A percentile compares a stretch with the other conserved stretches of the same genome.
These are phyloP conservation scores for Mortierella hygrophila DNA, from an alignment of 192 early-diverging fungal species.

Conservation along the genomic window DNA sequence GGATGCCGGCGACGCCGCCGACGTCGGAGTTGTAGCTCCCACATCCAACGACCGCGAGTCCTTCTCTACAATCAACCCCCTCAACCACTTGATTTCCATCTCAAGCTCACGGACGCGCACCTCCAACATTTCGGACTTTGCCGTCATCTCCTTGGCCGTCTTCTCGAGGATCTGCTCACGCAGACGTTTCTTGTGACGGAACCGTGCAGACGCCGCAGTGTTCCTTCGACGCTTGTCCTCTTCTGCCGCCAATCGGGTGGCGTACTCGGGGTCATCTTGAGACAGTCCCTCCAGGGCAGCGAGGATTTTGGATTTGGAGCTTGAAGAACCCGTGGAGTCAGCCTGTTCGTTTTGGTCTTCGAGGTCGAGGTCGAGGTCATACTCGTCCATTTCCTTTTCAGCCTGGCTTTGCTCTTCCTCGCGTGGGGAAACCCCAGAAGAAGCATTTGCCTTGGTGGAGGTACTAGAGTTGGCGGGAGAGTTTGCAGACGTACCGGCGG, in stretches of 20 bases:
- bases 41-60: constrained; percentile 58
- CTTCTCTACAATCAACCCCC: constrained; percentile 83
- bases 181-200: constrained; percentile 95
- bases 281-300: background rate
- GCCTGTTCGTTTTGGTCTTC: background rate
- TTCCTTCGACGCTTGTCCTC: constrained; percentile 95
- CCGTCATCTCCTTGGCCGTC: constrained; percentile 85
- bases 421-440: background rate
- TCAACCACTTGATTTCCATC: constrained; percentile 94
- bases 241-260: constrained; percentile 59
- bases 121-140: constrained; percentile 83
- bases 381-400: constrained; percentile 22
- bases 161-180: constrained; percentile 89
- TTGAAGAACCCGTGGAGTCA: background rate
- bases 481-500: background rate
- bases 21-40: background rate
- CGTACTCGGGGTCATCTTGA: constrained; percentile 36
- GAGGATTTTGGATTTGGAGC: constrained; percentile 1
- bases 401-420: constrained; percentile 6
- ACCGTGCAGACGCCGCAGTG: constrained; percentile 95
- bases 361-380: constrained; percentile 10
- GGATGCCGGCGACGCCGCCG: background rate
- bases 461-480: background rate
- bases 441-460: background rate
- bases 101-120: constrained; percentile 85